Percentiles rank a stretch among this genome's conserved stretches.
Conservation (phyloP, 805 yeast species). For the Cyberlindnera nakhonratchasimensis region DNA sequence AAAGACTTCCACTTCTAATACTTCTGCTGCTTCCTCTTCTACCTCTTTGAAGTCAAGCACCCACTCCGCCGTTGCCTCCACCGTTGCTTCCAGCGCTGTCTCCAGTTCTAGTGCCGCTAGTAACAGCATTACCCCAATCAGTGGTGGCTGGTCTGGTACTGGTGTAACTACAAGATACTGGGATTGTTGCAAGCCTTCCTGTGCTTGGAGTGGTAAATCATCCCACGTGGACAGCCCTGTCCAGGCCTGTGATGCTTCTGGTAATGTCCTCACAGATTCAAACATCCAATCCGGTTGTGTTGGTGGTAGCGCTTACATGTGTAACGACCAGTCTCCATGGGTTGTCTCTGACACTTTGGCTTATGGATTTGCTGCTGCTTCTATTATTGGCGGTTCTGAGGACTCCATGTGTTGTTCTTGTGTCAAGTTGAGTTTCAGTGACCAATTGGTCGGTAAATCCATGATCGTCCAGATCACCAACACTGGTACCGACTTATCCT, state of each 20-base stretch:
- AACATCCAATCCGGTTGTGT: conserved; percentile 14
- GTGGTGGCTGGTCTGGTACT: conserved; percentile 15
- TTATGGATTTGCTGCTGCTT: conserved; percentile 18
- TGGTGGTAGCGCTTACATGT: conserved; percentile 16
- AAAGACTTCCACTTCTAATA: not conserved
- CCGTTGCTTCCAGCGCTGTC: conserved; percentile 8
- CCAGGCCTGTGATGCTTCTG: conserved; percentile 14
- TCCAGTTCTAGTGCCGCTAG: conserved; percentile 10
- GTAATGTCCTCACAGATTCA: conserved; percentile 11
- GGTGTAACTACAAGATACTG: conserved; percentile 16
- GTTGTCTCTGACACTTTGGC: conserved; percentile 13
- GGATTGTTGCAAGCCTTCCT: conserved; percentile 18
- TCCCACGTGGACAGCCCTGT: conserved; percentile 8
- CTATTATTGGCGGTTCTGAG: conserved; percentile 12
- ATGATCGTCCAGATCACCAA: conserved; percentile 16
- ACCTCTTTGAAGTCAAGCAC: not conserved
- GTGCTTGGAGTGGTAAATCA: conserved; percentile 15
- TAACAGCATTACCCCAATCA: not conserved
- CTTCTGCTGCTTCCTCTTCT: not conserved
- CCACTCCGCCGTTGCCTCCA: not conserved
- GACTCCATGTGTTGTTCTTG: conserved; percentile 16
- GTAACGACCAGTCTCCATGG: conserved; percentile 17
- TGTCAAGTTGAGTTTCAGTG: conserved; percentile 15
- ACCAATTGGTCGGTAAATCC: conserved; percentile 11
- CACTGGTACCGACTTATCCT: conserved; percentile 13